Evolutionary conservation across 805 yeast genomes (phyloP).

Genomic region (Candida dajiaensis): DNA sequence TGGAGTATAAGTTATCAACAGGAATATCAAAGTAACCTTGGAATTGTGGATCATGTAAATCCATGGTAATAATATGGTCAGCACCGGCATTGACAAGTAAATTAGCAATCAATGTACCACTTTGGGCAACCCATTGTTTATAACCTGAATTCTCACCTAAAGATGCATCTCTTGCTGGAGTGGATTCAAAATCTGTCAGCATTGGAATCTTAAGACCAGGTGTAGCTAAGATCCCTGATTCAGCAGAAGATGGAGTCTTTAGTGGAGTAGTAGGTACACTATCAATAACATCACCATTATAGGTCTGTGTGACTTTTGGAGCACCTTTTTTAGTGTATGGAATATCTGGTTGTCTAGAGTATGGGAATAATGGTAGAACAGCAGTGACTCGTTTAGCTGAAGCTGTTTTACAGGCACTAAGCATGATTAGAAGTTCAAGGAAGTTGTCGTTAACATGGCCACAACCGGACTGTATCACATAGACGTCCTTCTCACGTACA

Average conservation of each 20-base stretch:
- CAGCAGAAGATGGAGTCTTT: slow-evolving; percentile 7
- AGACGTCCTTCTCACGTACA: slow-evolving; percentile 94
- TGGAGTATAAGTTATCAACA: slow-evolving; percentile 87
- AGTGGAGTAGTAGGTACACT: slow-evolving; percentile 41
- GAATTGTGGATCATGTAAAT: slow-evolving; percentile 94
- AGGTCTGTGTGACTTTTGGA: slow-evolving; percentile 30
- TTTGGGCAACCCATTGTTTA: slow-evolving; percentile 93
- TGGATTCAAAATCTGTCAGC: neutral
- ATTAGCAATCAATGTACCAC: slow-evolving; percentile 88
- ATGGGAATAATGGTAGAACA: slow-evolving; percentile 93
- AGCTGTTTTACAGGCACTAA: slow-evolving; percentile 95
- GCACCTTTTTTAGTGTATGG: slow-evolving; percentile 79
- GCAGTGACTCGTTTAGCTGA: slow-evolving; percentile 94
- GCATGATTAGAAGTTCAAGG: slow-evolving; percentile 87
- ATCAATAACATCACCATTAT: slow-evolving; percentile 30
- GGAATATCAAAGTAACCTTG: slow-evolving; percentile 97
- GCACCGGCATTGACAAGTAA: slow-evolving; percentile 90
- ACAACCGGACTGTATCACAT: slow-evolving; percentile 88
- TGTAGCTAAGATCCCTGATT: neutral
- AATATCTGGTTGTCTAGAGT: slow-evolving; percentile 92
- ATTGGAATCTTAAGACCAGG: slow-evolving; percentile 16
- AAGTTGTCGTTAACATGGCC: slow-evolving; percentile 84
- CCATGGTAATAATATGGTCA: slow-evolving; percentile 96
- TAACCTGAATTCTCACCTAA: slow-evolving; percentile 51
- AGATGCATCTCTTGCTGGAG: neutral